These are phyloP conservation scores for Metschnikowia arizonensis DNA, from an alignment of 805 yeast species.

Conservation along the genomic window DNA sequence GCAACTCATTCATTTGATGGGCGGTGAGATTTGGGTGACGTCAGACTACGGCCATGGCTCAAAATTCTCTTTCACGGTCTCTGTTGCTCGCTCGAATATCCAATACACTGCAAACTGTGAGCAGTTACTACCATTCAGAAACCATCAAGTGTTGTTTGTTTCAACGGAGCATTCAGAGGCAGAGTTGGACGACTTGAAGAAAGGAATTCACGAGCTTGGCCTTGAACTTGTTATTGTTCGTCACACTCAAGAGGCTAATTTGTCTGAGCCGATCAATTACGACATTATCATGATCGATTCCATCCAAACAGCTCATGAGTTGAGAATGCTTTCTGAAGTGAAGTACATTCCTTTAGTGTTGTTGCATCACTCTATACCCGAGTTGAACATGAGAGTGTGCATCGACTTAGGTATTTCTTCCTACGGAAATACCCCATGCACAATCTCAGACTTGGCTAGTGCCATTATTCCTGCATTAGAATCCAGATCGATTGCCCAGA, in stretches of 20 bases:
- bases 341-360: slow-evolving; percentile 83
- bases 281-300: slow-evolving; percentile 84
- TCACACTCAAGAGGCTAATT: slow-evolving; percentile 53
- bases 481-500: slow-evolving; percentile 73
- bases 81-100: slow-evolving; percentile 68
- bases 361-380: slow-evolving; percentile 70
- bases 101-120: slow-evolving; percentile 63
- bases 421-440: slow-evolving; percentile 85
- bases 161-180: slow-evolving; percentile 56
- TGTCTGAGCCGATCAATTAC: slow-evolving; percentile 55
- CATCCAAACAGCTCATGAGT: slow-evolving; percentile 64
- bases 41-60: slow-evolving; percentile 79
- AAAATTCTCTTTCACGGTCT: slow-evolving; percentile 74
- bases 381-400: slow-evolving; percentile 75
- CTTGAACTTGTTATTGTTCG: slow-evolving; percentile 59
- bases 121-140: slow-evolving; percentile 64
- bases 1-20: slow-evolving; percentile 84
- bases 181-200: slow-evolving; percentile 49
- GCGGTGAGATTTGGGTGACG: slow-evolving; percentile 90
- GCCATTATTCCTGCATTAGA: slow-evolving; percentile 83
- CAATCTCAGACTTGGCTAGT: slow-evolving; percentile 75
- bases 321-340: slow-evolving; percentile 68
- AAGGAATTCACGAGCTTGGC: slow-evolving; percentile 50
- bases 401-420: slow-evolving; percentile 83
- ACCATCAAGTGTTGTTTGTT: slow-evolving; percentile 66